These are phyloP conservation scores for Aureobasidium mangrovei DNA, from an alignment of 2,329 filamentous ascomycete species.

Conservation along the genomic window DNA sequence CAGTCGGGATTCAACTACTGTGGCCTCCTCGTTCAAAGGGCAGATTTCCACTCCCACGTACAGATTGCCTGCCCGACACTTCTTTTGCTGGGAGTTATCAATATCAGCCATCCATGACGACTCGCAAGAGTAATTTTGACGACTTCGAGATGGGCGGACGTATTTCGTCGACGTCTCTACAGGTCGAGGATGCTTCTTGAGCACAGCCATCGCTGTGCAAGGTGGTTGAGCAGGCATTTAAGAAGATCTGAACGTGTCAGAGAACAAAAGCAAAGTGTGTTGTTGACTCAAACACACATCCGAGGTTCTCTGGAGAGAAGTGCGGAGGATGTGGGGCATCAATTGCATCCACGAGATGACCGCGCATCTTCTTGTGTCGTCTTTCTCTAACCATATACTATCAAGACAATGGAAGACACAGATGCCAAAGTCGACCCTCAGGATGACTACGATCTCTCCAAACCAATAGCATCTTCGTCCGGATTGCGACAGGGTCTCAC, in stretches of 20 bases:
- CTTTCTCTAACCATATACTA: background rate
- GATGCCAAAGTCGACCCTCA: background rate
- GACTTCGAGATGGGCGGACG: too few relatives aligned
- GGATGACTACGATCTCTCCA: background rate
- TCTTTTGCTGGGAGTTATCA: slow-evolving; percentile 26
- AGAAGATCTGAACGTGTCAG: too few relatives aligned
- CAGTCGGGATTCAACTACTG: slow-evolving; percentile 29
- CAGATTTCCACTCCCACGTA: slow-evolving; percentile 40
- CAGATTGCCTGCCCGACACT: slow-evolving; percentile 39
- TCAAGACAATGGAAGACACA: background rate
- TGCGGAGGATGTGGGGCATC: background rate
- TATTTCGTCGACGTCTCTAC: too few relatives aligned
- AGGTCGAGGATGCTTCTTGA: too few relatives aligned
- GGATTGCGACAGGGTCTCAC: slow-evolving; percentile 49
- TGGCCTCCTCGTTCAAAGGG: slow-evolving; percentile 42
- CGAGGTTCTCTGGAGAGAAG: background rate
- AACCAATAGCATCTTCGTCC: background rate
- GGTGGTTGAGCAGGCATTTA: too few relatives aligned
- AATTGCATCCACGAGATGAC: background rate
- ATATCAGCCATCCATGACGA: too few relatives aligned
- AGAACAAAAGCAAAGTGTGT: background rate
- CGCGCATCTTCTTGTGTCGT: background rate
- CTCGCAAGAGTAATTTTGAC: too few relatives aligned
- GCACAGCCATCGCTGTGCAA: too few relatives aligned
- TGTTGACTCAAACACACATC: background rate